These are phyloP conservation scores for Salix arbutifolia DNA, from an alignment of 345 rosid genomes.

Conservation along the genomic window DNA sequence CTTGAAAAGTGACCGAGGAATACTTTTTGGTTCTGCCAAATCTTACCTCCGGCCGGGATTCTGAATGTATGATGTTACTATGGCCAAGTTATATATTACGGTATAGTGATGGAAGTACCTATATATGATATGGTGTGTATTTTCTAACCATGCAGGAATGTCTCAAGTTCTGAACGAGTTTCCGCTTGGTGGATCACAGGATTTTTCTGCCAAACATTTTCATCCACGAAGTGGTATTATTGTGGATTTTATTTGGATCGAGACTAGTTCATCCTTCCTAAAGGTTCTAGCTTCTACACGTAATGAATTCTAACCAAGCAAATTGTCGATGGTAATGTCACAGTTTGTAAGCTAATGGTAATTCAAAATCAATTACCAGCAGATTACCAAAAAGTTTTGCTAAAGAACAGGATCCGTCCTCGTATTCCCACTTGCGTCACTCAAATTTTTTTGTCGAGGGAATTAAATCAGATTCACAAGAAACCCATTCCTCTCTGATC, in stretches of 20 bases:
- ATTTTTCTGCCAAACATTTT: constrained; percentile 52
- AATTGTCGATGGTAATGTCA: too few relatives aligned
- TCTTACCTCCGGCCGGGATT: not conserved
- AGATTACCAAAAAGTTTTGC: too few relatives aligned
- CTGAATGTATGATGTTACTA: not conserved
- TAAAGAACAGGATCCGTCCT: not conserved
- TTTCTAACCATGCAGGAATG: constrained; percentile 63
- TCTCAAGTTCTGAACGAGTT: constrained; percentile 70
- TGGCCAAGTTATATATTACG: not conserved
- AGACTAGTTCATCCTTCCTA: constrained; percentile 47
- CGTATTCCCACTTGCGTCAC: not conserved
- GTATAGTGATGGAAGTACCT: not conserved
- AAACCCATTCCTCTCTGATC: not conserved
- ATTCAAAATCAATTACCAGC: too few relatives aligned
- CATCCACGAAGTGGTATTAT: constrained; percentile 48
- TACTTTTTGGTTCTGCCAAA: not conserved
- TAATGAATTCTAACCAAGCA: not conserved
- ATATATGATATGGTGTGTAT: constrained; percentile 5
- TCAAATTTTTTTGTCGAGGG: not conserved
- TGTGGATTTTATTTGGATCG: constrained; percentile 51
- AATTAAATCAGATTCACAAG: not conserved
- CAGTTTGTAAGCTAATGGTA: too few relatives aligned
- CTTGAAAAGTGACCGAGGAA: constrained; percentile 61
- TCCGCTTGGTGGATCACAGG: constrained; percentile 59
- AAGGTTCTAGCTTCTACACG: constrained; percentile 42